phyloP scores from a whole-genome alignment of 176 grass and related monocot genomes.

The Themeda triandra region DNA sequence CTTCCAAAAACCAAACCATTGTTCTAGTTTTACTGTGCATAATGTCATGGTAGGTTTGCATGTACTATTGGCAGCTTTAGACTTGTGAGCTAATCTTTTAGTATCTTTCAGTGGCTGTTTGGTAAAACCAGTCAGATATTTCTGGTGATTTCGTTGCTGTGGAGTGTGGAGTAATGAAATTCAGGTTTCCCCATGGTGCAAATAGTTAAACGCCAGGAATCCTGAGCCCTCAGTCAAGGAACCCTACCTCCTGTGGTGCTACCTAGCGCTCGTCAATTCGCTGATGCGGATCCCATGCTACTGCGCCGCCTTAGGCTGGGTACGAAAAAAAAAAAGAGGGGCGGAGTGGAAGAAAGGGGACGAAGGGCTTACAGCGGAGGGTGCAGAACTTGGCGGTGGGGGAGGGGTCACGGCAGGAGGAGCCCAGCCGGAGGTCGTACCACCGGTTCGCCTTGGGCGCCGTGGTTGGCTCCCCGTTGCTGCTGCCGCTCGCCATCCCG shows the following conservation, averaged over 20 bases:
- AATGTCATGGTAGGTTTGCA: neutral
- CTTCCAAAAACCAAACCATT: neutral
- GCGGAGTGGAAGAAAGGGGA: neutral
- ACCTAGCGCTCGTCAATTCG: neutral
- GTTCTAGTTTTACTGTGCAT: neutral
- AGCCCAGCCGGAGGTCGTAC: conserved; percentile 63
- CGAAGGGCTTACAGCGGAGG: conserved; percentile 52
- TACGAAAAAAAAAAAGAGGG: neutral
- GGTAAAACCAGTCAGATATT: neutral
- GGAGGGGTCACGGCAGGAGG: conserved; percentile 48
- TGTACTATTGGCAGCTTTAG: no score
- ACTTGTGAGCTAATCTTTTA: neutral
- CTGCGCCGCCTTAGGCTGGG: neutral
- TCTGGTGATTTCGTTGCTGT: neutral
- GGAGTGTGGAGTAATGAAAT: neutral
- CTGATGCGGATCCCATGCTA: neutral
- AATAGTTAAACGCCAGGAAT: conserved; percentile 1
- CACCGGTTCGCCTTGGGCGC: conserved; percentile 60
- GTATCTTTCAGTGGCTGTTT: neutral
- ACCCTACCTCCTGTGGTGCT: neutral
- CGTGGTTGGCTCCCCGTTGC: conserved; percentile 56
- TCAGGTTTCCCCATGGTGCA: neutral
- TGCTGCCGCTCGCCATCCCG: conserved; percentile 50
- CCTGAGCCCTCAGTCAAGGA: neutral
- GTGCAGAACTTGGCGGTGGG: conserved; percentile 62